Conservation (phyloP, 2,329 filamentous ascomycete species). For the Lecanoromycetidae sp. region DNA sequence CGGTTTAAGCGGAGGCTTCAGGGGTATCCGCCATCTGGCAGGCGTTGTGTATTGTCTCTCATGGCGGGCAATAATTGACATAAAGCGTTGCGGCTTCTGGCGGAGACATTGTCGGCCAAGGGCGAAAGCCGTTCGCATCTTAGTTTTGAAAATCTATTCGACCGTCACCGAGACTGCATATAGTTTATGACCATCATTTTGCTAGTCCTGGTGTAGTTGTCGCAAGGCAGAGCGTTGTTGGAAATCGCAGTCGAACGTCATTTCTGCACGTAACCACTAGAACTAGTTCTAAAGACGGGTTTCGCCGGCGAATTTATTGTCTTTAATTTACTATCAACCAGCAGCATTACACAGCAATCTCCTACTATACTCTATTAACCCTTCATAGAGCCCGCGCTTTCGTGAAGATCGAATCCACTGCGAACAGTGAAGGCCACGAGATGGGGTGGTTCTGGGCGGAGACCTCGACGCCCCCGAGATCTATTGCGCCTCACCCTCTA, state of each 20-base stretch:
- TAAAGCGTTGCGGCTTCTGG: conserved; percentile 7
- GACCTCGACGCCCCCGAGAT: conserved; percentile 28
- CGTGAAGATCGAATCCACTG: no score
- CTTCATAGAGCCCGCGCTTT: no score
- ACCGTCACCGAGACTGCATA: background rate
- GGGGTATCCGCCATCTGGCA: background rate
- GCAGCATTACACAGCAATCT: no score
- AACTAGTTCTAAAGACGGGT: background rate
- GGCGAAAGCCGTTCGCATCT: conserved; percentile 17
- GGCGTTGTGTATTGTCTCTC: conserved; percentile 2
- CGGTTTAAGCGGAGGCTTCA: conserved; percentile 18
- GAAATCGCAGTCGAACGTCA: conserved; percentile 4
- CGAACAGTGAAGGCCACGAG: no score
- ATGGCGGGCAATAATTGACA: conserved; percentile 5
- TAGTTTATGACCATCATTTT: background rate
- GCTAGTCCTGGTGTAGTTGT: background rate
- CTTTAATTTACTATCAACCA: no score
- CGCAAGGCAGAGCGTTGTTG: background rate
- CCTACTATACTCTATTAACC: no score
- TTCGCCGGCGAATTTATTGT: background rate
- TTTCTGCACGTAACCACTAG: conserved; percentile 6
- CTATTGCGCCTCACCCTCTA: conserved; percentile 37
- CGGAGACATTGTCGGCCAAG: conserved; percentile 18
- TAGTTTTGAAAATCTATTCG: background rate
- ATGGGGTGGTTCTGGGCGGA: conserved; percentile 68